phyloP scores from a whole-genome alignment of 2,329 filamentous ascomycete genomes.

The Nemania bipapillata region DNA sequence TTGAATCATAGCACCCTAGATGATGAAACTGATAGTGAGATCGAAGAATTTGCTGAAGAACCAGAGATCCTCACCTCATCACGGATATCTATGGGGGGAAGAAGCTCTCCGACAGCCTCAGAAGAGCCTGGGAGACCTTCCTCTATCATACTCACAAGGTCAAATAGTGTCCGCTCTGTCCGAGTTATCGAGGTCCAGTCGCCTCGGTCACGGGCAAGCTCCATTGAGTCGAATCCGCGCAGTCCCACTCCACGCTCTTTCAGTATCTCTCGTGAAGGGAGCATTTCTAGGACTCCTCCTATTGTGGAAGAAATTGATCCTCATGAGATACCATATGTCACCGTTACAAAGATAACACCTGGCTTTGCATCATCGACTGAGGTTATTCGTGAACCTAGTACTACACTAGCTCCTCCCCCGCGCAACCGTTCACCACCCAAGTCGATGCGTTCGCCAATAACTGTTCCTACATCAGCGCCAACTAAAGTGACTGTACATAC shows the following conservation, averaged over 20 bases:
- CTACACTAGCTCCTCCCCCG: constrained; percentile 32
- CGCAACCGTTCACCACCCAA: constrained; percentile 43
- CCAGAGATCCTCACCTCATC: constrained; percentile 68
- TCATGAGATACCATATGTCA: constrained; percentile 19
- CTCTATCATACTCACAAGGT: constrained; percentile 56
- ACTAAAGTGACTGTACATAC: constrained; percentile 44
- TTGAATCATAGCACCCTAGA: constrained; percentile 45
- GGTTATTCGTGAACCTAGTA: constrained; percentile 30
- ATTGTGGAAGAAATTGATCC: constrained; percentile 56
- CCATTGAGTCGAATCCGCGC: constrained; percentile 57
- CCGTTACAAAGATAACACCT: constrained; percentile 37
- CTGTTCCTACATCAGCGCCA: constrained; percentile 35
- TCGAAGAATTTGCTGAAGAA: constrained; percentile 68
- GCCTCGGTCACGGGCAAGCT: constrained; percentile 64
- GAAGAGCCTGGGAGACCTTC: constrained; percentile 60
- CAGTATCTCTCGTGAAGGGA: constrained; percentile 57
- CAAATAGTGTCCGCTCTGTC: constrained; percentile 65
- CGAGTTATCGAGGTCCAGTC: constrained; percentile 68
- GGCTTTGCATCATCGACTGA: constrained; percentile 34
- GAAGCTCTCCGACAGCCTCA: constrained; percentile 61
- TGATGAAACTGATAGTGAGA: constrained; percentile 51
- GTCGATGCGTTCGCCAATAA: constrained; percentile 16
- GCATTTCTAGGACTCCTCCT: constrained; percentile 54
- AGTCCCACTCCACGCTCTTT: constrained; percentile 50
- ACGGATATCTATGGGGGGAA: constrained; percentile 65